Evolutionary conservation across 306 rosid species (phyloP).

Genomic region (Quercus variabilis): DNA sequence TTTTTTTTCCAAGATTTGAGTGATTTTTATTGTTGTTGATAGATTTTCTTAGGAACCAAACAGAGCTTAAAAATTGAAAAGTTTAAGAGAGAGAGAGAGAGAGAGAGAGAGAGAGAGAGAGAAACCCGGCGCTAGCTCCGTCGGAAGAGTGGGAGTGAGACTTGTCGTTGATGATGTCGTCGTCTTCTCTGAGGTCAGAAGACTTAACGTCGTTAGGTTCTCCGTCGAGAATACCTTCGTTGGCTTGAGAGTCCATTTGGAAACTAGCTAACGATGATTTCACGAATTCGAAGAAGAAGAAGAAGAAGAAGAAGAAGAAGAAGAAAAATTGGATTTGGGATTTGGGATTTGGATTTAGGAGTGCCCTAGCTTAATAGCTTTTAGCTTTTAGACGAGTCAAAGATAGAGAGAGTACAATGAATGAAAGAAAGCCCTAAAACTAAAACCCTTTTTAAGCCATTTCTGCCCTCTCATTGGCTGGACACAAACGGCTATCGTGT

Average conservation of each 20-base stretch:
- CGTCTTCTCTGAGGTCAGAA: constrained; percentile 57
- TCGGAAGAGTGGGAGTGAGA: constrained; percentile 78
- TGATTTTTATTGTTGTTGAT: not conserved
- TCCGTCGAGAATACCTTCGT: constrained; percentile 40
- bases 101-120: not conserved
- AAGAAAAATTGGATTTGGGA: no score
- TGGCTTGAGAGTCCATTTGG: constrained; percentile 50
- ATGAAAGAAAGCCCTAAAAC: not conserved
- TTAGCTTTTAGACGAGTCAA: no score
- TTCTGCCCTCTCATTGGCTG: no score
- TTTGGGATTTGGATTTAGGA: no score
- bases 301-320: no score
- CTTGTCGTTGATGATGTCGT: constrained; percentile 30
- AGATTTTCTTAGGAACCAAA: constrained; percentile 16
- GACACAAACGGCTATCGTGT: no score
- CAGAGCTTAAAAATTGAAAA: not conserved
- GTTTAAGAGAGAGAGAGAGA: not conserved
- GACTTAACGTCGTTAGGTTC: constrained; percentile 50
- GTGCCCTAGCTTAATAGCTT: no score
- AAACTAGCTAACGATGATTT: no score
- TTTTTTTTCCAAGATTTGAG: constrained; percentile 4
- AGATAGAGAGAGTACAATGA: no score
- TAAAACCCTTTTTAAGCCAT: no score
- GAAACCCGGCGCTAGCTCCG: constrained; percentile 96
- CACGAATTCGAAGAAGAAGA: no score